These are phyloP conservation scores for Smittium mucronatum DNA, from an alignment of 371 early-diverging fungal genomes.

Conservation along the genomic window DNA sequence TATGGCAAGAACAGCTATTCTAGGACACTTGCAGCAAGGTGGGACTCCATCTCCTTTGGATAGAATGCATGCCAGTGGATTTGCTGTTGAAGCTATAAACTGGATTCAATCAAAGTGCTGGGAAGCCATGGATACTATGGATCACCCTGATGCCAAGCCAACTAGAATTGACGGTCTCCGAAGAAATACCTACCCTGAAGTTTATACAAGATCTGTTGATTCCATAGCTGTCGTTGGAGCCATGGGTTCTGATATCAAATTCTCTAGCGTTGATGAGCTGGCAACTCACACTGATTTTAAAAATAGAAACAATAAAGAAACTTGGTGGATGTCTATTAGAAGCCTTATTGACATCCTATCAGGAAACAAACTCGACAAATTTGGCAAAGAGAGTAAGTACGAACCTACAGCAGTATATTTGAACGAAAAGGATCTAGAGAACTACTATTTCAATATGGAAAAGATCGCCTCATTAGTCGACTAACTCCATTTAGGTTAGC, in stretches of 20 bases:
- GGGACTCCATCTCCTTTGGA: conserved; percentile 92
- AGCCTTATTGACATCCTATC: conserved; percentile 33
- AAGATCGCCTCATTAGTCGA: too few species aligned
- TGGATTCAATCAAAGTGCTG: conserved; percentile 34
- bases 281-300: conserved; percentile 59
- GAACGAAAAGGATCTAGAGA: neutral
- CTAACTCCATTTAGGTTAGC: too few species aligned
- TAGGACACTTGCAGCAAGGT: conserved; percentile 97
- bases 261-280: conserved; percentile 54
- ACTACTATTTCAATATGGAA: neutral
- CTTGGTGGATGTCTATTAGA: conserved; percentile 56
- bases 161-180: conserved; percentile 24
- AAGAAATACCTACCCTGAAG: conserved; percentile 39
- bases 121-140: conserved; percentile 21
- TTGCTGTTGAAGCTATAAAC: conserved; percentile 50
- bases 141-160: neutral
- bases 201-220: conserved; percentile 44
- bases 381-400: neutral
- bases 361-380: conserved; percentile 10
- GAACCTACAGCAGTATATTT: neutral
- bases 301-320: conserved; percentile 50
- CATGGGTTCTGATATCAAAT: conserved; percentile 55
- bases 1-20: conserved; percentile 80
- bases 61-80: conserved; percentile 79
- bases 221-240: conserved; percentile 76